These are phyloP conservation scores for Penicillium sumatraense DNA, from an alignment of 2,329 filamentous ascomycete species.

Conservation along the genomic window DNA sequence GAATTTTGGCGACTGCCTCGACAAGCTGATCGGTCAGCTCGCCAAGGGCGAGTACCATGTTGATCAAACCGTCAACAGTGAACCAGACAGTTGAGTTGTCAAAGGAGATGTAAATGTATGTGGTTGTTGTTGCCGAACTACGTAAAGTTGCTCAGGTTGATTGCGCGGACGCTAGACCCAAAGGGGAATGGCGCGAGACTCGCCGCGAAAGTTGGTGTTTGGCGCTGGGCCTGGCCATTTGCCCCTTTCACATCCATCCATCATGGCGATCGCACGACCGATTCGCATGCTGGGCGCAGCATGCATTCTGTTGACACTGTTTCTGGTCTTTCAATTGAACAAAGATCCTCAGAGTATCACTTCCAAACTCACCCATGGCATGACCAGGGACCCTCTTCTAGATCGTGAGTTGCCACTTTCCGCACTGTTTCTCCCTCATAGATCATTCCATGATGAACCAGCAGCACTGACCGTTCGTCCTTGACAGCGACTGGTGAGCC, in stretches of 20 bases:
- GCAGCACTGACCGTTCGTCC: constrained; percentile 14
- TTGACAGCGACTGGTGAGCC: constrained; percentile 78
- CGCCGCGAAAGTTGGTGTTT: neutral
- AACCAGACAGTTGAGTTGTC: too few relatives aligned
- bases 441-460: too few relatives aligned
- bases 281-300: constrained; percentile 77
- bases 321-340: constrained; percentile 77
- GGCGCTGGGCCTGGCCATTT: constrained; percentile 1
- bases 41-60: constrained; percentile 73
- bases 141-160: too few relatives aligned
- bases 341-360: constrained; percentile 54
- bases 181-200: constrained; percentile 22
- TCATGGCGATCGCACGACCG: constrained; percentile 83
- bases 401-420: constrained; percentile 67
- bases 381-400: constrained; percentile 80
- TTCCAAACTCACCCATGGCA: constrained; percentile 58
- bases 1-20: constrained; percentile 62
- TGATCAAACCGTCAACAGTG: neutral
- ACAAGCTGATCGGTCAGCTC: constrained; percentile 74
- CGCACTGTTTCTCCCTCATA: neutral
- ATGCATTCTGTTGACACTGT: constrained; percentile 74
- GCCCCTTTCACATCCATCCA: constrained; percentile 28
- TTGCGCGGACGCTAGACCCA: constrained; percentile 29
- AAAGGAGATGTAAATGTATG: too few relatives aligned
- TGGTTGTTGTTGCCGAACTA: too few relatives aligned